Conservation (phyloP, 345 rosid genomes). For the Salix viminalis region DNA sequence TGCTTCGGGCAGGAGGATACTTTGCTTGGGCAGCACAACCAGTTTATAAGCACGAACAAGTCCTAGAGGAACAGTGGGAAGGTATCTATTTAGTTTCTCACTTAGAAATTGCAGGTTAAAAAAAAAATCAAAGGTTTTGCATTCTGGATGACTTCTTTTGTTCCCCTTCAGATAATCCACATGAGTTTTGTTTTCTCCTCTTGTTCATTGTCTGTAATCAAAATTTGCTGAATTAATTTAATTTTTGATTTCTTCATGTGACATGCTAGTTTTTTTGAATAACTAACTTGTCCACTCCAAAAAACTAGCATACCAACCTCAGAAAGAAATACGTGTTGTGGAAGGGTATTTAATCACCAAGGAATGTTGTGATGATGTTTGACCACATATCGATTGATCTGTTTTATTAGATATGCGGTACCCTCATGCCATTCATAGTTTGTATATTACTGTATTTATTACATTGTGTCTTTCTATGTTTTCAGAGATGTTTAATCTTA, state of each 20-base stretch:
- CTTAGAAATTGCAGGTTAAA: background rate
- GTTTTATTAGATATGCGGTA: background rate
- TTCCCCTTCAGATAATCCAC: background rate
- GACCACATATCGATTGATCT: background rate
- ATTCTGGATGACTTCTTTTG: background rate
- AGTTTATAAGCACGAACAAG: slow-evolving; percentile 84
- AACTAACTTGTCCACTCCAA: background rate
- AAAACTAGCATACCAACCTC: background rate
- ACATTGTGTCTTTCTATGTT: slow-evolving; percentile 6
- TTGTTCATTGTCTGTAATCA: background rate
- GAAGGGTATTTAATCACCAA: background rate
- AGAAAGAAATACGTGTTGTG: background rate
- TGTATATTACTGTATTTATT: background rate
- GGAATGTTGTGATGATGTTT: background rate
- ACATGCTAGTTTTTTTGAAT: background rate
- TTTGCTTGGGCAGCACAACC: slow-evolving; percentile 99
- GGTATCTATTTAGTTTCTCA: slow-evolving; percentile 43
- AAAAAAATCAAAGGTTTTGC: background rate
- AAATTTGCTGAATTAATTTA: background rate
- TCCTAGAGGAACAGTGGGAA: slow-evolving; percentile 87
- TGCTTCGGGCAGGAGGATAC: slow-evolving; percentile 93
- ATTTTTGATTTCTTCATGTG: background rate
- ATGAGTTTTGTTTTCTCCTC: background rate
- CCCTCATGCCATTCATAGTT: background rate
- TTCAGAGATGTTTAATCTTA: slow-evolving; percentile 89